Percentiles rank a stretch among this genome's conserved stretches.
phyloP scores from a whole-genome alignment of 1,284 basidiomycete genomes.

The Melanopsichium pennsylvanicum region DNA sequence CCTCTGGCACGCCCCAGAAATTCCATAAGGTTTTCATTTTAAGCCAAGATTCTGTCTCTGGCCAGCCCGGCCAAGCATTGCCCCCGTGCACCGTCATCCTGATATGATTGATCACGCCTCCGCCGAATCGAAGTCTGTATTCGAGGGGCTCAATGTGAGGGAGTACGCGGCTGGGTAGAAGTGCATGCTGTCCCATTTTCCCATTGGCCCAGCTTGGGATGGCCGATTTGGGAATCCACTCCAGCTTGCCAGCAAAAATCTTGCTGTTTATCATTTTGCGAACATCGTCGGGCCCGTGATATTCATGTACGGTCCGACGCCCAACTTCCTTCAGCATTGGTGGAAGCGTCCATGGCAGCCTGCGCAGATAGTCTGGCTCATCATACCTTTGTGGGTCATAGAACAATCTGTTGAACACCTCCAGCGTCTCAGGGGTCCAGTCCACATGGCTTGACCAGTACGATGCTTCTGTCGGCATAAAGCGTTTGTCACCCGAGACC shows the following conservation, averaged over 20 bases:
- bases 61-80: no score
- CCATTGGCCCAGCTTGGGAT: background rate
- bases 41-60: no score
- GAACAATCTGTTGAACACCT: no score
- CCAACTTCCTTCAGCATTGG: no score
- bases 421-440: no score
- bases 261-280: background rate
- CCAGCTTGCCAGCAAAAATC: conserved; percentile 1
- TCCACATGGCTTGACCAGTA: no score
- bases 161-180: background rate
- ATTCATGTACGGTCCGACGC: no score
- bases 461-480: no score
- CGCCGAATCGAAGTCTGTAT: no score
- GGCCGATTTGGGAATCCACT: background rate
- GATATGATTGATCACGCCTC: background rate
- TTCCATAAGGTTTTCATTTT: background rate
- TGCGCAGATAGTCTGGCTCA: background rate
- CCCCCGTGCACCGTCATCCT: background rate
- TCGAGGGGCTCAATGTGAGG: background rate
- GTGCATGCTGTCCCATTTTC: background rate
- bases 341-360: no score
- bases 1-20: conserved; percentile 1
- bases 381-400: no score
- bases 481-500: no score
- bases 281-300: background rate